Evolutionary conservation across 116 monocot species (phyloP), one percentile per base, ranked within the genome.

Genomic region (Cymodocea nodosa): DNA sequence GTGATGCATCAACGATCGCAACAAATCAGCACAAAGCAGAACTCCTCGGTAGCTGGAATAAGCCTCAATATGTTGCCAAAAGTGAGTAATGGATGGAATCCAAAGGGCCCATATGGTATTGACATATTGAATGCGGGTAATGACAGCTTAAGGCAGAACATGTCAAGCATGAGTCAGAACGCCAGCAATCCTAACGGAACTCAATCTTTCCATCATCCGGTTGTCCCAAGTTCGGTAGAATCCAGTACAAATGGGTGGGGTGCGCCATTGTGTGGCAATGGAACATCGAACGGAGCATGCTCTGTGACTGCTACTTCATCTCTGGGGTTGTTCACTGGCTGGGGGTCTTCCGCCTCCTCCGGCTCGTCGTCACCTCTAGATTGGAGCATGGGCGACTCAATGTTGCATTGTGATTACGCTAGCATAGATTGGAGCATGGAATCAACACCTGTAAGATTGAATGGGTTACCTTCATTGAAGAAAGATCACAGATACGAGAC

Each of bases 371-470:
- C 78, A 0, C 74, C 75, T 13, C 69, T 77, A 22, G 87, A 90
- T 62, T 94, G 90, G 94, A 84, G 62, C 51, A 70, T 71, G 3
- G 71, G 79, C 24, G 75, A 81, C 22, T 51, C 57, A 9, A 72
- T 68, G 50, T 51, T 75, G 0, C 82, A 75, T 15, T 67, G 76
- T 20, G 90, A 94, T 71, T 94, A 87, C 52, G 74, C 84, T 50
- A 71, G 71, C 59, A 82, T 94, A 69, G 94, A 94, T 68, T 94
- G 94, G 94, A 94, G 90, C 71, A 37, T 89, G 23, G 87, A 89
- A 18, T n/a, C 70, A 73, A 24, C 56, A 69, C 72, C 72, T 0
- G 0, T 61, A 6, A 15, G 15, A 59, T 10, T 36, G 11, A 70
- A 72, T 44, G 60, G 69, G 11, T 70, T 66, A 2, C 37, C 36